Conservation (phyloP, 2,329 filamentous ascomycete genomes). For the Aspergillus sp. region DNA sequence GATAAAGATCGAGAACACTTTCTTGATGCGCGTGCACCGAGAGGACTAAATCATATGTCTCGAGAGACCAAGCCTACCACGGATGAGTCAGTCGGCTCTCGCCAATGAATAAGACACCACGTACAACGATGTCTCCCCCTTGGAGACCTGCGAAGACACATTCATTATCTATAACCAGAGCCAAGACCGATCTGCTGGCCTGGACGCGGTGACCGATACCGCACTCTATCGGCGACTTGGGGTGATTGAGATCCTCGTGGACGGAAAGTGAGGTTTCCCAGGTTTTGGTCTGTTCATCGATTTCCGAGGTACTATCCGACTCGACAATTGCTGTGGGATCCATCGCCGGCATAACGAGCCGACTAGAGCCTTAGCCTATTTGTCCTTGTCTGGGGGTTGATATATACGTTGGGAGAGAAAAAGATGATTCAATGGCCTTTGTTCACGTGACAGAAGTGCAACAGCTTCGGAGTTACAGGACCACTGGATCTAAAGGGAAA, state of each 20-base stretch:
- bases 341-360: slow-evolving; percentile 25
- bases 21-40: slow-evolving; percentile 87
- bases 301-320: slow-evolving; percentile 35
- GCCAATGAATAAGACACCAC: slow-evolving; percentile 17
- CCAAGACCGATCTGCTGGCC: slow-evolving; percentile 55
- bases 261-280: slow-evolving; percentile 26
- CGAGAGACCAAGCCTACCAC: slow-evolving; percentile 74
- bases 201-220: slow-evolving; percentile 44
- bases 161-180: slow-evolving; percentile 75
- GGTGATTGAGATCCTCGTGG: slow-evolving; percentile 19
- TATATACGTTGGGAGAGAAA: neutral
- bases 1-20: slow-evolving; percentile 80
- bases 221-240: slow-evolving; percentile 30
- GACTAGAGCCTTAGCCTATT: slow-evolving; percentile 20
- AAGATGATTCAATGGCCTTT: neutral
- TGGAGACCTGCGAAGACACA: slow-evolving; percentile 91
- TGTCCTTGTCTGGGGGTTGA: slow-evolving; percentile 4
- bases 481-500: neutral
- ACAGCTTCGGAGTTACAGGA: neutral
- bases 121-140: slow-evolving; percentile 81
- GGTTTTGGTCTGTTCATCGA: slow-evolving; percentile 34
- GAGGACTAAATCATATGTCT: slow-evolving; percentile 76
- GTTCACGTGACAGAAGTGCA: slow-evolving; percentile 3
- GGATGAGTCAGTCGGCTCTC: slow-evolving; percentile 15
- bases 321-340: slow-evolving; percentile 30